phyloP scores from a whole-genome alignment of 192 early-diverging fungal genomes.

The Rhizophagus sp. region DNA sequence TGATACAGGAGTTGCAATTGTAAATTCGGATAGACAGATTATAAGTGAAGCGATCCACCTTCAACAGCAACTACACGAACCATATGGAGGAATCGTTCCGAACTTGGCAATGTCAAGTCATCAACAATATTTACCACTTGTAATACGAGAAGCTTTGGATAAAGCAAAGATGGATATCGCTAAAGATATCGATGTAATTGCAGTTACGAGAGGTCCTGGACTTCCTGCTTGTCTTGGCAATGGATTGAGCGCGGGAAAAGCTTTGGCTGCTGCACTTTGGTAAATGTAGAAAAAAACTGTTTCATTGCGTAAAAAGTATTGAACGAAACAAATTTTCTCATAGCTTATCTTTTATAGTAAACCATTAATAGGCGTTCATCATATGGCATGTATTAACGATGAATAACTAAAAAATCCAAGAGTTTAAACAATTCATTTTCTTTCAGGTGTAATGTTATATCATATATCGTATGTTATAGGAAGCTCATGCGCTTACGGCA shows the following conservation, averaged over 20 bases:
- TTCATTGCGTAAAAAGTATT: neutral
- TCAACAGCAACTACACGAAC: conserved; percentile 69
- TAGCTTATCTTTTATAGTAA: conserved; percentile 33
- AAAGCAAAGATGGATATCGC: conserved; percentile 48
- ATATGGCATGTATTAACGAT: conserved; percentile 54
- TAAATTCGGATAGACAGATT: conserved; percentile 64
- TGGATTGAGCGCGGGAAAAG: conserved; percentile 71
- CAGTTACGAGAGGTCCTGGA: conserved; percentile 78
- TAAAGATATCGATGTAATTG: conserved; percentile 66
- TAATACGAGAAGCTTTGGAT: conserved; percentile 62
- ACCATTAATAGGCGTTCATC: conserved; percentile 78
- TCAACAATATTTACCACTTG: conserved; percentile 59
- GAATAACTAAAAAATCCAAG: neutral
- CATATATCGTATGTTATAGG: conserved; percentile 34
- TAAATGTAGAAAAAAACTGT: neutral
- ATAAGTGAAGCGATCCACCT: conserved; percentile 61
- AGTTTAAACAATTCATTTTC: neutral
- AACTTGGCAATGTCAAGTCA: conserved; percentile 67
- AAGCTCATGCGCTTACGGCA: conserved; percentile 78
- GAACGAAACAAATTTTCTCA: neutral
- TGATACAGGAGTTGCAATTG: conserved; percentile 75
- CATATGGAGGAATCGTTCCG: conserved; percentile 76
- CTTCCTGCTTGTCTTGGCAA: conserved; percentile 68
- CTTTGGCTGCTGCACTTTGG: conserved; percentile 64
- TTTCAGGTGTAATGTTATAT: neutral